phyloP scores from a whole-genome alignment of 2,329 filamentous ascomycete species.

The Aspergillus vadensis region DNA sequence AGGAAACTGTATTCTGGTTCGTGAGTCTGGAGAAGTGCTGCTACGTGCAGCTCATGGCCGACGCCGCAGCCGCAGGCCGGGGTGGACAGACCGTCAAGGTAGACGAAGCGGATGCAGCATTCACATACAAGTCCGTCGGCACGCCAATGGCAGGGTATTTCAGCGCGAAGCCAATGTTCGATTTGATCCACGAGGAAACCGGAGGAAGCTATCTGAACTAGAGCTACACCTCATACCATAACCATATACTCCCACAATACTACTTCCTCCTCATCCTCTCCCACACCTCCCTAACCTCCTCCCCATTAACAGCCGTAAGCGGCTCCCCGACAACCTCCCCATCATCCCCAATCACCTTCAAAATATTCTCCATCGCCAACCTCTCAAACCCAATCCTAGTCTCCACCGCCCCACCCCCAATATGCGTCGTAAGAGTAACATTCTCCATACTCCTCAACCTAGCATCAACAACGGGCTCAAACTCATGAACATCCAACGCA shows the following conservation, averaged over 20 bases:
- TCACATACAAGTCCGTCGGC: constrained; percentile 68
- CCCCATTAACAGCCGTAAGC: constrained; percentile 2
- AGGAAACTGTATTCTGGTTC: constrained; percentile 58
- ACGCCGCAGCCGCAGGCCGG: constrained; percentile 57
- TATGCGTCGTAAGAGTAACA: constrained; percentile 50
- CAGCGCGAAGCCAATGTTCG: constrained; percentile 70
- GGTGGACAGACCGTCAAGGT: constrained; percentile 69
- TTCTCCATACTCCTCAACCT: constrained; percentile 44
- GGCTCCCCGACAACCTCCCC: constrained; percentile 5
- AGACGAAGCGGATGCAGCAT: constrained; percentile 66
- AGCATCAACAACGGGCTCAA: constrained; percentile 55
- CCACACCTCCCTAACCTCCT: not conserved
- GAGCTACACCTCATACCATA: no score
- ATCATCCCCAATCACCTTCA: not conserved
- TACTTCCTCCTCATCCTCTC: not conserved
- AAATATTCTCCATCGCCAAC: constrained; percentile 48
- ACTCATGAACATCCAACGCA: constrained; percentile 57
- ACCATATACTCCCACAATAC: not conserved
- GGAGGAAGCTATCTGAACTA: constrained; percentile 55
- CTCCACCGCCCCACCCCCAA: constrained; percentile 50
- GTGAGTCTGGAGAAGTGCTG: constrained; percentile 57
- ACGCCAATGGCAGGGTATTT: constrained; percentile 67
- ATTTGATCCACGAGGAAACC: constrained; percentile 66
- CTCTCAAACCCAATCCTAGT: constrained; percentile 52
- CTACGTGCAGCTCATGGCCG: constrained; percentile 55